A percentile compares a stretch with the other conserved stretches of the same genome.
Evolutionary conservation across 495 filamentous ascomycete genomes (phyloP).

Genomic region (Aspergillus bridgeri): DNA sequence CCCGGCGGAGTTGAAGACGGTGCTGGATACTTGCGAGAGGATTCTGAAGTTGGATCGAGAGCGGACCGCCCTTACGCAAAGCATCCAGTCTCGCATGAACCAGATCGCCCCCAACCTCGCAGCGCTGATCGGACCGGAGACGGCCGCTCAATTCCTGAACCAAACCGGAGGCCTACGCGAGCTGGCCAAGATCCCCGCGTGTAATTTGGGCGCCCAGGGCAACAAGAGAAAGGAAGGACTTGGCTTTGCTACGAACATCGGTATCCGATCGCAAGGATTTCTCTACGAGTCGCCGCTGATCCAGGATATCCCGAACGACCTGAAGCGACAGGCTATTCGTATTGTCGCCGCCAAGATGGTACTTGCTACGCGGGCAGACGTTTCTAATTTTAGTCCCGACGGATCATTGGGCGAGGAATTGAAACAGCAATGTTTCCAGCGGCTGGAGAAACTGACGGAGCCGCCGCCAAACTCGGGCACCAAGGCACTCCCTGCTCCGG

Average conservation of each 20-base stretch:
- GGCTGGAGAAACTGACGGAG: conserved; percentile 91
- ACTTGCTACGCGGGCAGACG: conserved; percentile 83
- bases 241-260: conserved; percentile 91
- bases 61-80: conserved; percentile 83
- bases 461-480: conserved; percentile 88
- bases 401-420: conserved; percentile 84
- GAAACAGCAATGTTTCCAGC: conserved; percentile 74
- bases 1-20: conserved; percentile 66
- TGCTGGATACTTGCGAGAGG: conserved; percentile 80
- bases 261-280: conserved; percentile 88
- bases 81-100: conserved; percentile 96
- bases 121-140: conserved; percentile 89
- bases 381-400: conserved; percentile 76
- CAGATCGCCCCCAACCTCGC: conserved; percentile 94
- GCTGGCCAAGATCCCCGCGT: conserved; percentile 86
- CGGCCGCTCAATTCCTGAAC: conserved; percentile 93
- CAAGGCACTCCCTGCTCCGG: conserved; percentile 86
- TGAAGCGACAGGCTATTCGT: conserved; percentile 92
- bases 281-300: conserved; percentile 89
- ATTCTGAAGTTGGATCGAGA: conserved; percentile 82
- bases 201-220: conserved; percentile 86
- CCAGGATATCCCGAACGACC: conserved; percentile 72
- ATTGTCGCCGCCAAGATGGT: conserved; percentile 93
- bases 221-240: conserved; percentile 78
- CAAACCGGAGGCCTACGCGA: conserved; percentile 84